Conservation (phyloP, 2,329 filamentous ascomycete species). For the Alternaria burnsii region DNA sequence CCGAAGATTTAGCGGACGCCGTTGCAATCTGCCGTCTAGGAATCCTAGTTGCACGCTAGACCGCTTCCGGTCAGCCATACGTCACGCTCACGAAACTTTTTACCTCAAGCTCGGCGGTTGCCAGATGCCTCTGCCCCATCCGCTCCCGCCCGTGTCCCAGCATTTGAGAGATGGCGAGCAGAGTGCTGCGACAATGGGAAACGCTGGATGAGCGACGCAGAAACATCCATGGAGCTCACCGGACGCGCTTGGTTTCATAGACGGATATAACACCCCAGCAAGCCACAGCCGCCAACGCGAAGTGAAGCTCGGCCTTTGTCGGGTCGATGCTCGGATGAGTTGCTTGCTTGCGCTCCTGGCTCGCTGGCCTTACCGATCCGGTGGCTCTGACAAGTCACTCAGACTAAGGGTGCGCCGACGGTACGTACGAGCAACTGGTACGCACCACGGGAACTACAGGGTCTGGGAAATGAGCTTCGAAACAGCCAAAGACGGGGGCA, state of each 20-base stretch:
- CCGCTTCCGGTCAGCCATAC: constrained; percentile 13
- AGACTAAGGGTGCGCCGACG: constrained; percentile 10
- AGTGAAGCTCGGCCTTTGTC: constrained; percentile 28
- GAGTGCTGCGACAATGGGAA: not conserved
- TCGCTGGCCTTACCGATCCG: constrained; percentile 19
- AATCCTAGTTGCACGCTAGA: constrained; percentile 15
- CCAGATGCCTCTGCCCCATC: not conserved
- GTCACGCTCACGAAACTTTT: constrained; percentile 30
- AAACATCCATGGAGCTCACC: constrained; percentile 11
- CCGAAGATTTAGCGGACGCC: constrained; percentile 24
- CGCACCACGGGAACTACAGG: constrained; percentile 9
- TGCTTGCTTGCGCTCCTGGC: constrained; percentile 20
- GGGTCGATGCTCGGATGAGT: constrained; percentile 32
- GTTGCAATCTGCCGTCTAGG: constrained; percentile 18
- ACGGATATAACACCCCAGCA: constrained; percentile 33
- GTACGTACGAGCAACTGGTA: constrained; percentile 14
- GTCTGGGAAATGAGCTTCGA: not conserved
- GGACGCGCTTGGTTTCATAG: constrained; percentile 27
- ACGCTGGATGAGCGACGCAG: not conserved
- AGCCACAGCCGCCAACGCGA: constrained; percentile 33
- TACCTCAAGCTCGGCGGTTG: constrained; percentile 13
- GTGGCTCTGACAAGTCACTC: constrained; percentile 21
- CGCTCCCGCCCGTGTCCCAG: not conserved
- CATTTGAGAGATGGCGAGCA: not conserved
- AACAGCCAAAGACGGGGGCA: not conserved